Evolutionary conservation across 2,329 filamentous ascomycete genomes (phyloP).

Genomic region (Sporothrix brasiliensis): DNA sequence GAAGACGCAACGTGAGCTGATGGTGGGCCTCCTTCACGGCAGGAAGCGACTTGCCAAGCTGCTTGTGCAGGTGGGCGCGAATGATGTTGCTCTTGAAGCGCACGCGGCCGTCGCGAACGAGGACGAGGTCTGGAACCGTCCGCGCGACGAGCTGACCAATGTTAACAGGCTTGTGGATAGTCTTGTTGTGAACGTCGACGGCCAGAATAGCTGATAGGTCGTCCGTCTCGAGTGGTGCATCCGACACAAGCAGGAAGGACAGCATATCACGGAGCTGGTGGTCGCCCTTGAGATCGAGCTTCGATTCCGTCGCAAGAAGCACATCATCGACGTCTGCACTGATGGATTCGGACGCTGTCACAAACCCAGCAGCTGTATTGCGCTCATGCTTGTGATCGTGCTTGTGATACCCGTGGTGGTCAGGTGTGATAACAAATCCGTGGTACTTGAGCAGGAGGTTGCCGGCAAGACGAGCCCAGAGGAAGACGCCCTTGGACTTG

Average conservation of each 20-base stretch:
- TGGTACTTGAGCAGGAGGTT: slow-evolving; percentile 39
- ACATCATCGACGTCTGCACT: slow-evolving; percentile 38
- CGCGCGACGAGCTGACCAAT: slow-evolving; percentile 37
- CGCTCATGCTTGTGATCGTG: slow-evolving; percentile 34
- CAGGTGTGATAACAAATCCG: slow-evolving; percentile 14
- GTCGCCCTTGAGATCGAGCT: slow-evolving; percentile 40
- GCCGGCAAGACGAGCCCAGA: slow-evolving; percentile 45
- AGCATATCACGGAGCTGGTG: slow-evolving; percentile 40
- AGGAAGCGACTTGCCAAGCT: slow-evolving; percentile 44
- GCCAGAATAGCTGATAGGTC: slow-evolving; percentile 44
- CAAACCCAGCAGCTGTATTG: slow-evolving; percentile 32
- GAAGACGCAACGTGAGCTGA: slow-evolving; percentile 43
- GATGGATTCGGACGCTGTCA: slow-evolving; percentile 38
- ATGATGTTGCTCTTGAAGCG: slow-evolving; percentile 47
- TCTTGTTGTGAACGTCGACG: slow-evolving; percentile 38
- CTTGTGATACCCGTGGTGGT: slow-evolving; percentile 28
- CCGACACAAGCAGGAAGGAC: slow-evolving; percentile 44
- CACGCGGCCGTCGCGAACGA: slow-evolving; percentile 43
- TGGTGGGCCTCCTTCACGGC: slow-evolving; percentile 44
- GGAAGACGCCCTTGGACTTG: slow-evolving; percentile 45
- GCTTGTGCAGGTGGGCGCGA: slow-evolving; percentile 40
- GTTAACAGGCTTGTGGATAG: slow-evolving; percentile 36
- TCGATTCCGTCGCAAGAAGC: slow-evolving; percentile 39
- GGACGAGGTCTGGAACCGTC: slow-evolving; percentile 41
- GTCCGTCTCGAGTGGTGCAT: slow-evolving; percentile 42